Percentiles rank a stretch among this genome's conserved stretches.
Conservation (phyloP, 176 grass and related monocot species). For the Zea mays region DNA sequence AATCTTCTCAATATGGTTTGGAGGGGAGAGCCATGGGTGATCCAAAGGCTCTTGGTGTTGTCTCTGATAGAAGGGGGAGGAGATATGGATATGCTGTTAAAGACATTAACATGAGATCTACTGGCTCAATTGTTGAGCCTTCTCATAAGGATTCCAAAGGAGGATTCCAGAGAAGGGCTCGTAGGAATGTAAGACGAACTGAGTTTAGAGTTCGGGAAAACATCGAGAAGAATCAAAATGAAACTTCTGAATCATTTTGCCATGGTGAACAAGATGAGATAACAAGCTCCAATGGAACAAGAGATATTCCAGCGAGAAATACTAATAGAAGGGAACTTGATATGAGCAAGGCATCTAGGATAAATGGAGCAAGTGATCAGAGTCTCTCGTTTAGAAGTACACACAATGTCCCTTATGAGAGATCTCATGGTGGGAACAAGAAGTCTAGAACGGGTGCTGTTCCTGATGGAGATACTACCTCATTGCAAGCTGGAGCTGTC, state of each 20-base stretch:
- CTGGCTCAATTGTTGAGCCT: slow-evolving; percentile 49
- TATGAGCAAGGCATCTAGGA: slow-evolving; percentile 38
- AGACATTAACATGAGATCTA: slow-evolving; percentile 51
- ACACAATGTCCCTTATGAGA: slow-evolving; percentile 53
- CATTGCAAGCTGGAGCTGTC: slow-evolving; percentile 64
- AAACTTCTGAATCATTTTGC: slow-evolving; percentile 43
- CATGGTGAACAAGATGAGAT: slow-evolving; percentile 51
- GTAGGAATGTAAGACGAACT: slow-evolving; percentile 69
- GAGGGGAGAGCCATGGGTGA: slow-evolving; percentile 47
- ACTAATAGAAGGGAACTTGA: slow-evolving; percentile 47
- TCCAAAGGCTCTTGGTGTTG: slow-evolving; percentile 40
- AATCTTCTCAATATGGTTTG: slow-evolving; percentile 52
- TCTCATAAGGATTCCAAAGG: slow-evolving; percentile 64
- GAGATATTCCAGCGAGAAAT: slow-evolving; percentile 54
- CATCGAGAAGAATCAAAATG: slow-evolving; percentile 57
- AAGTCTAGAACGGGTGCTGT: slow-evolving; percentile 41
- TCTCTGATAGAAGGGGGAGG: slow-evolving; percentile 59
- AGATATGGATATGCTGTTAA: slow-evolving; percentile 70
- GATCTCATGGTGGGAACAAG: slow-evolving; percentile 44
- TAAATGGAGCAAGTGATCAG: slow-evolving; percentile 42
- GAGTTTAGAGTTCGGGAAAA: slow-evolving; percentile 80
- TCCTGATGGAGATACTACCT: slow-evolving; percentile 49
- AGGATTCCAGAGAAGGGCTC: slow-evolving; percentile 60
- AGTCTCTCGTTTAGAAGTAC: slow-evolving; percentile 44
- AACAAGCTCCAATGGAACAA: slow-evolving; percentile 37